Base-by-base conservation (phyloP, 768 basidiomycete species). In the Strobilomyces echinocephalus region DNA sequence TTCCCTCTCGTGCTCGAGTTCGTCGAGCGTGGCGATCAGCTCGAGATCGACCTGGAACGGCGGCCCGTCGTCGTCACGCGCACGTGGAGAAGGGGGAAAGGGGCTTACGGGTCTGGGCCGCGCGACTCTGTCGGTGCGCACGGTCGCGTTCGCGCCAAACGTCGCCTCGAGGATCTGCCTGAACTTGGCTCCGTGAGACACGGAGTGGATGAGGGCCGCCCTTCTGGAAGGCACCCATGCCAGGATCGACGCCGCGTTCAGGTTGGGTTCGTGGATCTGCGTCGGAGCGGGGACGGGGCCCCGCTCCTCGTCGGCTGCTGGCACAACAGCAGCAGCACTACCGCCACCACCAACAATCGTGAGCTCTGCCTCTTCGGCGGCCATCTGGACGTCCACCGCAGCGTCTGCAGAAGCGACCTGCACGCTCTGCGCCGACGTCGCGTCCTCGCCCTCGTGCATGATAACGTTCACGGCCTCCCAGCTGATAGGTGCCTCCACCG, bases 61-160 rank as follows among this genome's bases (percentile, higher is more conserved):
- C 18, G 20, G 2, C 12, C 24, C 36, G 31, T 30, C 30, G 9
- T 6, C 12, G 12, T 31, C 5, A 5, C 30, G 28, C 9, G 0
- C 5, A 14, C 14, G 28, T 9, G 4, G 0, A 16, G 24, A 24
- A 24, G 24, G 18, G 10, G 26, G 10, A 28, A 11, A 8, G 16
- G 33, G 1, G 58, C 66, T 57, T 33, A 67, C 65, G 8, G 52
- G 47, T 49, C 49, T 60, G 11, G 66, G 66, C 8, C 56, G 59
- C 5, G 60, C 67, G 9, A 21, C 34, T 10, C 40, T 64, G 52
- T 63, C 67, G 15, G 41, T 63, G 1, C 63, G 66, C n/a, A 69
- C 63, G 4, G 53, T 49, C 4, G 54, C 50, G 5, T 57, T 38
- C 14, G 55, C 50, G 8, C 66, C 67, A 20, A 69, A 67, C 3